Evolutionary conservation across 106 monocot species (phyloP), one percentile per base, ranked within the genome.

Genomic region (Allium cepa): DNA sequence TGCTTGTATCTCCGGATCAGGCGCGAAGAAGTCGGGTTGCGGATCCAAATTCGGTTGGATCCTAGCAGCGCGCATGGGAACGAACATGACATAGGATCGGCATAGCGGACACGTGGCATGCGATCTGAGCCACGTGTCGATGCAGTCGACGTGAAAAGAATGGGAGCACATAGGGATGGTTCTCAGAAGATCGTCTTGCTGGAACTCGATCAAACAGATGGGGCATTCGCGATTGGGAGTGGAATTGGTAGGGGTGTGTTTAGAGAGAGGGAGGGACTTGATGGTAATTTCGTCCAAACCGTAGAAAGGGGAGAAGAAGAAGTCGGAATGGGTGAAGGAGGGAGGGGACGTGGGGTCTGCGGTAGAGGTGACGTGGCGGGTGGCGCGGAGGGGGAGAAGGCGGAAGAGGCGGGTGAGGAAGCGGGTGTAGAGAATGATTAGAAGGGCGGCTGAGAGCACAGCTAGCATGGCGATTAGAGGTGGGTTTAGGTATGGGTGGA

Each of bases 31-130:
- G 11, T 55, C 66, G 17, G 68, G 85, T 52, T 18, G 66, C 64
- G 47, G 64, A 64, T 66, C 51, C n/a, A 53, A 68, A 77, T 79
- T 88, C 46, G 92, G 88, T 6, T 88, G 75, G 67, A 85, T 85
- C 14, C 88, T 62, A 15, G 85, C 76, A 15, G 92, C 87, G 5
- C 68, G 17, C 55, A 68, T 56, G 14, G 68, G 56, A 6, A 56
- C 14, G 48, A 56, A 56, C 36, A 36, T 36, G 51, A 88, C 79
- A 49, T 69, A 72, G 65, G 95, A 62, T 62, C 91, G 95, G 85
- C 95, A 95, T 68, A 95, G 85, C 11, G 92, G 96, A 71, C 96
- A 96, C 47, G 77, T 92, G 79, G 85, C 85, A 71, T 95, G 88
- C 18, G 95, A 85, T 10, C 88, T 82, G 49, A 95, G 85, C 95